Evolutionary conservation across 257 asterid genomes (phyloP).

Genomic region (Rehmannia glutinosa): DNA sequence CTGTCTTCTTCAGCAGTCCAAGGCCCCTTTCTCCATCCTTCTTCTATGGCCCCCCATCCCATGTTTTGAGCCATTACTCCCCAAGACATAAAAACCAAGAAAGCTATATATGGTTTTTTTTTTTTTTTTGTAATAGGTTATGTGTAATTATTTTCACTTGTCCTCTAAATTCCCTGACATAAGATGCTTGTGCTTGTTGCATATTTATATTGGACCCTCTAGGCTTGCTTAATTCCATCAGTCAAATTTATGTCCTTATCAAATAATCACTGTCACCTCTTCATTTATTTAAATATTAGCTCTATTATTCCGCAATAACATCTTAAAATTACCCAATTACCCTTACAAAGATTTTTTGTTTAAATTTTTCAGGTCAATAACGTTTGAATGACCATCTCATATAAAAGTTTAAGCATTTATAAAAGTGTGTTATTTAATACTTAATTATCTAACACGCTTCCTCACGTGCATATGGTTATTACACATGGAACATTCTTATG

Average conservation of each 20-base stretch:
- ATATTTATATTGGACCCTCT: slow-evolving; percentile 51
- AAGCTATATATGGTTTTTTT: not conserved
- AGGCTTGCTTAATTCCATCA: slow-evolving; percentile 21
- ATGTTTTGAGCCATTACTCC: slow-evolving; percentile 39
- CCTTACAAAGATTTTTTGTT: not conserved
- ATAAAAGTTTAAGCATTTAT: too few species aligned
- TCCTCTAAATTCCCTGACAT: slow-evolving; percentile 50
- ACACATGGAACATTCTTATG: too few species aligned
- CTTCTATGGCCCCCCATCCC: slow-evolving; percentile 55
- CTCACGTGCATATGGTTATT: too few species aligned
- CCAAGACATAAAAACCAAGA: slow-evolving; percentile 31
- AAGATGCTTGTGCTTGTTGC: slow-evolving; percentile 28
- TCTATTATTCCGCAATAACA: slow-evolving; percentile 13
- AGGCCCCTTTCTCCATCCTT: slow-evolving; percentile 92
- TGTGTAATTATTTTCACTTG: slow-evolving; percentile 8
- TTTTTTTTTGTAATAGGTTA: not conserved
- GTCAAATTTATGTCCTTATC: slow-evolving; percentile 47
- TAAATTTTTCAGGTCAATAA: too few species aligned
- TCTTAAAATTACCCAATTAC: slow-evolving; percentile 19
- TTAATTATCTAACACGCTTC: too few species aligned
- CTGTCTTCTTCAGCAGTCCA: slow-evolving; percentile 91
- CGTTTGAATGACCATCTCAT: too few species aligned
- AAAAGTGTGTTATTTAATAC: too few species aligned
- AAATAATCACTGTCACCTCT: slow-evolving; percentile 28
- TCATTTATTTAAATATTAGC: slow-evolving; percentile 28